Evolutionary conservation across 441 rosid genomes (phyloP).

Genomic region (Aquilaria agallochum): DNA sequence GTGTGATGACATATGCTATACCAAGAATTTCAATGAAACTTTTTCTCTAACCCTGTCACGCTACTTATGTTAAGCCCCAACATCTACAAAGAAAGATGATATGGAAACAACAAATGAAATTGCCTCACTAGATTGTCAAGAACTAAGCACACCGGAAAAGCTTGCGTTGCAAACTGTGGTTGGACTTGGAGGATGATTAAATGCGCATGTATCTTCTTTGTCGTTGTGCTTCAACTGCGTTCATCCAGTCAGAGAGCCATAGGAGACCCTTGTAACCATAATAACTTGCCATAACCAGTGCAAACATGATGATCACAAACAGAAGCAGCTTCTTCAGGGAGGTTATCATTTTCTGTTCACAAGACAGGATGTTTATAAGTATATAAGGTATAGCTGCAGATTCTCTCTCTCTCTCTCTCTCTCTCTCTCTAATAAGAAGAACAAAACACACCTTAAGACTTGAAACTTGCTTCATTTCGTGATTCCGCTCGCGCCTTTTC

Average conservation of each 20-base stretch:
- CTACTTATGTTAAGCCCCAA: too few species aligned
- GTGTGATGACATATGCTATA: too few species aligned
- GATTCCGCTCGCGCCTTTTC: conserved; percentile 54
- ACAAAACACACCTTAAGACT: conserved; percentile 46
- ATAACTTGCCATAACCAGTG: conserved; percentile 35
- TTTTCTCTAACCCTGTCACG: too few species aligned
- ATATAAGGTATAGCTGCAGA: not conserved
- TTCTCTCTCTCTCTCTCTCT: not conserved
- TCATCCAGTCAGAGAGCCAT: conserved; percentile 85
- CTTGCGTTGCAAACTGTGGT: not conserved
- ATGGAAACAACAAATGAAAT: too few species aligned
- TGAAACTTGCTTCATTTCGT: conserved; percentile 43
- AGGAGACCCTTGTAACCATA: conserved; percentile 75
- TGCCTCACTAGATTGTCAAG: too few species aligned
- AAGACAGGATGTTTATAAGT: conserved; percentile 5
- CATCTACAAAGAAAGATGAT: not conserved
- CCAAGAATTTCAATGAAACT: too few species aligned
- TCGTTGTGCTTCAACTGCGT: conserved; percentile 63
- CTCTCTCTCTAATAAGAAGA: not conserved
- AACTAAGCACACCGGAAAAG: too few species aligned
- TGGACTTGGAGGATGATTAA: conserved; percentile 15
- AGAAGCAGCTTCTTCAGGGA: conserved; percentile 43
- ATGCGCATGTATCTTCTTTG: conserved; percentile 39
- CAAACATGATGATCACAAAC: conserved; percentile 24
- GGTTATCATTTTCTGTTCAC: conserved; percentile 48